Evolutionary conservation across 305 asterid species (phyloP).

Genomic region (Nicotiana rustica): DNA sequence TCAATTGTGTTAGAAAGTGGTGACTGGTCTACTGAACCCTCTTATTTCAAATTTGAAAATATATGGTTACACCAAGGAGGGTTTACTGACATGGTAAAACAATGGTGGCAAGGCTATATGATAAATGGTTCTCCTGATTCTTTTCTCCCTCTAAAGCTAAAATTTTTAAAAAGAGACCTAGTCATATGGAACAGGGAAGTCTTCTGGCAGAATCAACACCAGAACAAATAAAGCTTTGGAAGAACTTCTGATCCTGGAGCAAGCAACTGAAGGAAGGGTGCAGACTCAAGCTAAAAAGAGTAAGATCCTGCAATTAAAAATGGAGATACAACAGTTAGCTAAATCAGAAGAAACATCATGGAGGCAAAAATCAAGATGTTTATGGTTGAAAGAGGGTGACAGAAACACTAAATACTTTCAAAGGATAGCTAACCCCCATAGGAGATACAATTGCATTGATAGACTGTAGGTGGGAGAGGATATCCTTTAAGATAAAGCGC

Average conservation of each 20-base stretch:
- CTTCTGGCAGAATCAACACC: not conserved
- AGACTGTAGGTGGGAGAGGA: not conserved
- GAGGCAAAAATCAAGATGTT: no score
- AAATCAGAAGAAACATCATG: not conserved
- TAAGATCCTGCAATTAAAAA: not conserved
- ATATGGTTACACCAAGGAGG: no score
- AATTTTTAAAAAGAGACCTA: no score
- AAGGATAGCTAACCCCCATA: not conserved
- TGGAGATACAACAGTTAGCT: conserved; percentile 6
- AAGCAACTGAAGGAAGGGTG: not conserved
- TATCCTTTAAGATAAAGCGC: not conserved
- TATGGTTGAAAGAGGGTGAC: no score
- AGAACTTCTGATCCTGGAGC: not conserved
- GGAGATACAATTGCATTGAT: not conserved
- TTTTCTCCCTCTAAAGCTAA: not conserved
- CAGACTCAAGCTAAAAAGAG: not conserved
- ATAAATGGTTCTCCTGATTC: no score
- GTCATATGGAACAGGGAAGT: not conserved
- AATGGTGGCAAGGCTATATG: no score
- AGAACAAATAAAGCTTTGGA: not conserved
- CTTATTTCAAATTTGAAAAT: no score
- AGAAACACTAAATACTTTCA: no score
- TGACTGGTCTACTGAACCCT: no score
- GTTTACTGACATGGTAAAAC: no score
- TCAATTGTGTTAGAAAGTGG: no score